Percentiles rank a stretch among this genome's conserved stretches.
phyloP scores from a whole-genome alignment of 805 yeast species.

The Starmerella vaccinii region DNA sequence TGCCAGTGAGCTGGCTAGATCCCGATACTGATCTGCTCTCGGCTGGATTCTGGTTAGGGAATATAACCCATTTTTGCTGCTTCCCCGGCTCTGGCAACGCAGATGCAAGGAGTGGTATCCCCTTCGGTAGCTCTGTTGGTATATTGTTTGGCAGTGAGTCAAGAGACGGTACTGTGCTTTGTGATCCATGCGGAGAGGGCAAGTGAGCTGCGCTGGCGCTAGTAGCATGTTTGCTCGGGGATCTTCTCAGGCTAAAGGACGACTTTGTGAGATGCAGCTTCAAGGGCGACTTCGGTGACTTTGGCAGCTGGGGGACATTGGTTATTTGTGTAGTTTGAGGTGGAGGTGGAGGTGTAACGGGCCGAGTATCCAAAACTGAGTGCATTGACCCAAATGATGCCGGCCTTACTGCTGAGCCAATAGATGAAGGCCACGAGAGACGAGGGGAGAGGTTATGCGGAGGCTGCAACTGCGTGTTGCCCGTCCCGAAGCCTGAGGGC shows the following conservation, averaged over 20 bases:
- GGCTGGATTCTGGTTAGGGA: conserved; percentile 19
- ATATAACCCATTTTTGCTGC: conserved; percentile 14
- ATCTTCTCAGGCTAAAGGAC: conserved; percentile 16
- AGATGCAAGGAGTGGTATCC: background rate
- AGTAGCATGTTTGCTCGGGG: conserved; percentile 11
- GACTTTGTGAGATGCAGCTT: conserved; percentile 16
- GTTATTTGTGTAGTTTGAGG: background rate
- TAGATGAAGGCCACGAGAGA: conserved; percentile 15
- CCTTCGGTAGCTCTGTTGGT: background rate
- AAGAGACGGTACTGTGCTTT: background rate
- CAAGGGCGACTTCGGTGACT: conserved; percentile 16
- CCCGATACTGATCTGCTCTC: conserved; percentile 24
- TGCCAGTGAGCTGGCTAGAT: conserved; percentile 23
- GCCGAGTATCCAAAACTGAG: conserved; percentile 7
- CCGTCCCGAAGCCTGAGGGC: conserved; percentile 3
- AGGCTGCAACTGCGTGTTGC: background rate
- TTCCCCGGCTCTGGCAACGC: background rate
- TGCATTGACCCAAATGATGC: conserved; percentile 11
- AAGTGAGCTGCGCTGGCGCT: background rate
- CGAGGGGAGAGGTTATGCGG: conserved; percentile 10
- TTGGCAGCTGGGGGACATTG: conserved; percentile 1
- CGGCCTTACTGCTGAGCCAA: conserved; percentile 4
- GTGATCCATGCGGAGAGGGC: background rate
- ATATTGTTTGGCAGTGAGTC: background rate
- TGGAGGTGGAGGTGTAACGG: background rate